Conservation (phyloP, 176 grass and related monocot species). For the Lolium multiflorum region DNA sequence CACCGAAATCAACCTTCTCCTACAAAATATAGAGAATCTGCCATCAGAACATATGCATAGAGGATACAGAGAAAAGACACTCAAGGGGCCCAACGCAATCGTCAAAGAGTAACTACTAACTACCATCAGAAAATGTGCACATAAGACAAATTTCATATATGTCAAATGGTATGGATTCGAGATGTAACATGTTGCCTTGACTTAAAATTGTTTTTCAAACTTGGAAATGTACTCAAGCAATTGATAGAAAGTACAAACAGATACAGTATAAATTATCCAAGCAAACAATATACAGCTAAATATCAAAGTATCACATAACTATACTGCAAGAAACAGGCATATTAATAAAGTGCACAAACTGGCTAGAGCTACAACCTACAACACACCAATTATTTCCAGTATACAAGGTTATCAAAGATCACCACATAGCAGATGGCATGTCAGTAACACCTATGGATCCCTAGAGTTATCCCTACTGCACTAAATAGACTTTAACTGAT, state of each 20-base stretch:
- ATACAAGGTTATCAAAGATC: constrained; percentile 10
- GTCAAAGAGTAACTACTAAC: not conserved
- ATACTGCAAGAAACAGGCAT: constrained; percentile 5
- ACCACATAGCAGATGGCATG: not conserved
- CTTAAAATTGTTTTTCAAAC: not conserved
- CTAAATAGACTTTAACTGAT: not conserved
- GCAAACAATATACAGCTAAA: constrained; percentile 29
- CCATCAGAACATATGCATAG: constrained; percentile 19
- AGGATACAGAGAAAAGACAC: constrained; percentile 5
- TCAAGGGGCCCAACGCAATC: constrained; percentile 1
- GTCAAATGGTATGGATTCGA: constrained; percentile 27
- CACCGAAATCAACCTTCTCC: constrained; percentile 81
- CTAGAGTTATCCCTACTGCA: no score
- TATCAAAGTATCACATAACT: not conserved
- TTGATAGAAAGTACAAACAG: constrained; percentile 19
- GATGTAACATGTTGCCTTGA: constrained; percentile 29
- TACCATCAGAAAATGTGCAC: constrained; percentile 33
- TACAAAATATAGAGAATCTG: constrained; percentile 41
- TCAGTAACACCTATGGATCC: not conserved
- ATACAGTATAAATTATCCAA: constrained; percentile 6
- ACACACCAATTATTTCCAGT: constrained; percentile 25
- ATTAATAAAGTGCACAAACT: constrained; percentile 22
- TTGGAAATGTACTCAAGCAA: constrained; percentile 12
- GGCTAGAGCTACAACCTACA: not conserved
- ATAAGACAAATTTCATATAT: constrained; percentile 19